Evolutionary conservation across 306 rosid genomes (phyloP), one percentile per base, ranked within the genome.

Genomic region (Benincasa hispida): DNA sequence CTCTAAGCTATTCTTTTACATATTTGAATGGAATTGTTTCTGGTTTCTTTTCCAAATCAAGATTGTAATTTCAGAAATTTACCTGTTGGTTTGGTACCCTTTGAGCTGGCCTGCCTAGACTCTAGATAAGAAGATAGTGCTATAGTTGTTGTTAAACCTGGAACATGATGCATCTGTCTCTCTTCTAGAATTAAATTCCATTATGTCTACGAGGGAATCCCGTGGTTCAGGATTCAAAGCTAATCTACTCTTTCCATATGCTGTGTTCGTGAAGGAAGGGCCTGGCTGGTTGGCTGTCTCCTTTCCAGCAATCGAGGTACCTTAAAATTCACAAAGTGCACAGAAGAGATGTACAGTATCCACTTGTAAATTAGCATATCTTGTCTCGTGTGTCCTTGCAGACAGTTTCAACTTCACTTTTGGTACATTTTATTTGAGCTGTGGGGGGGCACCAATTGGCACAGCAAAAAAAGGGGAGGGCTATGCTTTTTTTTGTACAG

Each of bases 301-400:
- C 68, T 27, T 48, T 74, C 39, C 76, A 84, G 80, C 76, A 57
- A 77, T 68, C 72, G 77, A 74, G 84, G 57, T 78, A 80, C 76
- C 76, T 37, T 80, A 66, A 76, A 66, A 79, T 76, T 28, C 70
- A 80, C 75, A 55, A 69, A 42, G 63, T 51, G 41, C 65, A 21
- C 54, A 39, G 72, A 37, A 30, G 3, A 9, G 41, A 27, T 6
- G 42, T 8, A 39, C 48, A 65, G 72, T 65, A 19, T 14, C 24
- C 72, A 65, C 50, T 54, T 35, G 62, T 47, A 70, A 74, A 57
- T 80, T 56, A 80, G 57, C 84, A 80, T 73, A 73, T 80, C 79
- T 73, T 69, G 56, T 69, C 22, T 45, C n/a, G n/a, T 24, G 55
- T 67, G 79, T 77, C 79, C 81, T 48, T 77, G 58, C 77, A 77